Evolutionary conservation across 2,329 filamentous ascomycete species (phyloP).

Genomic region (Emergomyces pasteurianus): DNA sequence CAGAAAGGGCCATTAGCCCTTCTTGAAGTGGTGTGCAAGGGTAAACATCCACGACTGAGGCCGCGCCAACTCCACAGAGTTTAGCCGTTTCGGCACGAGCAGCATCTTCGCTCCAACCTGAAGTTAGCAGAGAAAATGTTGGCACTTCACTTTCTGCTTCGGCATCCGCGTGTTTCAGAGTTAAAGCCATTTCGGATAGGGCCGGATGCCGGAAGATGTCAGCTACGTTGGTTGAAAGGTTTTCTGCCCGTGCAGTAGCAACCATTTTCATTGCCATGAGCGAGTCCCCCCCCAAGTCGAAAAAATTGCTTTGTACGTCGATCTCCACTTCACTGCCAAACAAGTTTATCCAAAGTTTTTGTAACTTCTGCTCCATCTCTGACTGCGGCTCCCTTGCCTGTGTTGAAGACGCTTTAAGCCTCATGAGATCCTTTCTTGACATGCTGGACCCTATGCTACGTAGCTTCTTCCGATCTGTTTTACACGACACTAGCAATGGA

Average conservation of each 20-base stretch:
- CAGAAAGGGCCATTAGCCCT: constrained; percentile 29
- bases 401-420: constrained; percentile 3
- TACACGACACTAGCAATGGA: constrained; percentile 26
- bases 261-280: constrained; percentile 21
- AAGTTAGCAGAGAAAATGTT: constrained; percentile 11
- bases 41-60: constrained; percentile 19
- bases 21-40: constrained; percentile 29
- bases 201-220: constrained; percentile 23
- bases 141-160: constrained; percentile 2
- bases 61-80: constrained; percentile 11
- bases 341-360: constrained; percentile 19
- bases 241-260: constrained; percentile 10
- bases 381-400: constrained; percentile 13
- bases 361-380: constrained; percentile 18
- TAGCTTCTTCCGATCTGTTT: constrained; percentile 25
- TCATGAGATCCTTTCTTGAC: constrained; percentile 10
- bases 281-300: constrained; percentile 17
- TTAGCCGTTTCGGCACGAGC: constrained; percentile 5
- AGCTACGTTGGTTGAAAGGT: constrained; percentile 14
- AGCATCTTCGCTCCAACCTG: constrained; percentile 1
- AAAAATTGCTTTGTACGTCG: constrained; percentile 15
- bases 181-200: constrained; percentile 23
- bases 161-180: not conserved
- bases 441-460: constrained; percentile 14
- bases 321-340: constrained; percentile 16